Base-by-base conservation (phyloP, 331 rosid species). In the Malus hybrid region DNA sequence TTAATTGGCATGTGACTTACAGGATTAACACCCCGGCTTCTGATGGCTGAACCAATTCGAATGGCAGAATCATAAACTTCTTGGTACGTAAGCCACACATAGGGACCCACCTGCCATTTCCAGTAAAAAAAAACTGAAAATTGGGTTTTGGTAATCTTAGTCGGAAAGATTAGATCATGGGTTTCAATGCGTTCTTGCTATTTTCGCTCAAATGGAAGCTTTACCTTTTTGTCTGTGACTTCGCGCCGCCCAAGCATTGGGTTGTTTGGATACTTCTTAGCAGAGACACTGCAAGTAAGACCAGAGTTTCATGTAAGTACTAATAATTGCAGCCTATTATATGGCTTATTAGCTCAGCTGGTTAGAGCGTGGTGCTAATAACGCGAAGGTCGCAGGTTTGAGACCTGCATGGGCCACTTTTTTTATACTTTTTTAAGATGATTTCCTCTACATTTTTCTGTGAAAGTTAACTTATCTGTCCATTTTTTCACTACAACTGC, bases 341-440 rank as follows among this genome's bases (percentile, higher is more conserved):
- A 4, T 6, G 92, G 91, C 91, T 86, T 76, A 88, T 92, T 88
- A 88, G 93, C 92, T 92, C 96, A 87, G 90, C n/a, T 90, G 91
- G 93, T 90, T 90, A 90, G 91, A 90, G 91, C 87, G 84, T 93
- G 85, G 90, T 90, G 92, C 92, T 93, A 90, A 90, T 87, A 93
- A 93, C 86, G 90, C 88, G 87, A 90, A 89, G 93, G 95, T 90
- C 88, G 80, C 88, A 88, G 97, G 96, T 90, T 90, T 87, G 93
- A 89, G 74, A 93, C 94, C 87, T 88, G 89, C 84, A 85, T 92
- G 84, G 91, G 86, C 97, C 90, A 89, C 1, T 18, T 18, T 28
- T n/a, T 39, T 5, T 2, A 28, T 28, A 28, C 29, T 28, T 28
- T 28, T 28, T 28, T 28, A 28, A 28, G 29, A 28, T 56, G 22